phyloP scores from a whole-genome alignment of 2,329 filamentous ascomycete species.

The Fusarium newnesense region DNA sequence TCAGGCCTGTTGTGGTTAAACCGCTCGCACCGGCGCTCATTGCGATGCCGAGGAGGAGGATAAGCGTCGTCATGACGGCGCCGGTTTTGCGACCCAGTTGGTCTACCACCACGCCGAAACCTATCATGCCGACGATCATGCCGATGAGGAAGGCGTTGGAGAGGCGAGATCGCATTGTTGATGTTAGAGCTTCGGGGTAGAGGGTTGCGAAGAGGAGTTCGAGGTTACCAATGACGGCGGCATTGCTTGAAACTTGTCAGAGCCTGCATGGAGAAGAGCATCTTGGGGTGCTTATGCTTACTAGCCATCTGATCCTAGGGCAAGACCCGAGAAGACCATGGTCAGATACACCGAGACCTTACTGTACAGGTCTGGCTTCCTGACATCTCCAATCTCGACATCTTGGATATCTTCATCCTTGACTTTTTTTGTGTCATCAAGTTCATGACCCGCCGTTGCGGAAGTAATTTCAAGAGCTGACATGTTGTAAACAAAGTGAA shows the following conservation, averaged over 20 bases:
- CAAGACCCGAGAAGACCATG: constrained; percentile 2
- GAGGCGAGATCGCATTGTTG: background rate
- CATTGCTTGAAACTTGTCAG: background rate
- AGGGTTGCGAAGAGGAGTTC: background rate
- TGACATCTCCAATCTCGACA: background rate
- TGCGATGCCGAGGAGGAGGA: background rate
- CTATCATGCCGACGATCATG: background rate
- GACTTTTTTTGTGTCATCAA: background rate
- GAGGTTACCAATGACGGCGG: background rate
- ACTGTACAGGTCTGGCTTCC: background rate
- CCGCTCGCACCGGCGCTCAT: background rate
- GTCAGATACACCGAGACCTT: constrained; percentile 4
- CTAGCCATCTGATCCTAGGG: constrained; percentile 13
- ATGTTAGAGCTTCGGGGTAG: constrained; percentile 4
- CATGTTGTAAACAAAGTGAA: background rate
- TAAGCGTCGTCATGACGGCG: background rate
- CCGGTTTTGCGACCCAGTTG: constrained; percentile 11
- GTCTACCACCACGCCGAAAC: constrained; percentile 8
- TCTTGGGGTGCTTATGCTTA: background rate
- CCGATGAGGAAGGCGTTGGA: background rate
- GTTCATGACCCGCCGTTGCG: background rate
- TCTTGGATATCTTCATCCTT: background rate
- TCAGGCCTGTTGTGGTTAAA: background rate
- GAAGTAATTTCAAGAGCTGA: background rate
- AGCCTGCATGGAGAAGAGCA: accelerated